phyloP scores from a whole-genome alignment of 78 protist genomes.

The Dictyostelium firmibasis region DNA sequence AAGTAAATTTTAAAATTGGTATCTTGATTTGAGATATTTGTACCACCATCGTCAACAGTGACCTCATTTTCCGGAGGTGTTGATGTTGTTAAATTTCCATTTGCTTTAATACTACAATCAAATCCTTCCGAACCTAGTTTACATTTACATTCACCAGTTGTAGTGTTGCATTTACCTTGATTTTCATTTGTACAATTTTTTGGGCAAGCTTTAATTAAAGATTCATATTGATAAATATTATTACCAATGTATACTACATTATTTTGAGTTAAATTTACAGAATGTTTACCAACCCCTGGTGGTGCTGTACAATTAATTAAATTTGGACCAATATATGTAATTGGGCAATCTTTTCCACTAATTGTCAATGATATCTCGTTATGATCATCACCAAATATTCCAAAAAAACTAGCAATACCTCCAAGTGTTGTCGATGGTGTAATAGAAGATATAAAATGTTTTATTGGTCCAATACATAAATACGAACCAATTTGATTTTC shows the following conservation, averaged over 20 bases:
- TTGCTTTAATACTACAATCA: neutral
- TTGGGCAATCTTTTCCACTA: neutral
- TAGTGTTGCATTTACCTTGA: neutral
- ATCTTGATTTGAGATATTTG: neutral
- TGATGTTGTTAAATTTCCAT: neutral
- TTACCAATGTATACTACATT: neutral
- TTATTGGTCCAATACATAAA: neutral
- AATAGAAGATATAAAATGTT: neutral
- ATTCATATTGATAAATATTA: neutral
- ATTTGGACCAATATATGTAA: neutral
- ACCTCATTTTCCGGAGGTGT: neutral
- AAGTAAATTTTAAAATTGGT: neutral
- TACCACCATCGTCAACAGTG: neutral
- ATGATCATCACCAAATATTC: neutral
- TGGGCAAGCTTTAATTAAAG: neutral
- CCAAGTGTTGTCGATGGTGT: neutral
- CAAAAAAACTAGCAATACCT: neutral
- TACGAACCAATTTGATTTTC: neutral
- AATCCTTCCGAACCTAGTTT: neutral
- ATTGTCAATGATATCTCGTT: neutral
- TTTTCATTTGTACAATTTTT: neutral
- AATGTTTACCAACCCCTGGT: neutral
- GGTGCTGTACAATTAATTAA: neutral
- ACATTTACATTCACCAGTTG: neutral
- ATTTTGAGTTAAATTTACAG: neutral